Base-by-base conservation (phyloP, 2,329 filamentous ascomycete species). In the Colletotrichum sp. region DNA sequence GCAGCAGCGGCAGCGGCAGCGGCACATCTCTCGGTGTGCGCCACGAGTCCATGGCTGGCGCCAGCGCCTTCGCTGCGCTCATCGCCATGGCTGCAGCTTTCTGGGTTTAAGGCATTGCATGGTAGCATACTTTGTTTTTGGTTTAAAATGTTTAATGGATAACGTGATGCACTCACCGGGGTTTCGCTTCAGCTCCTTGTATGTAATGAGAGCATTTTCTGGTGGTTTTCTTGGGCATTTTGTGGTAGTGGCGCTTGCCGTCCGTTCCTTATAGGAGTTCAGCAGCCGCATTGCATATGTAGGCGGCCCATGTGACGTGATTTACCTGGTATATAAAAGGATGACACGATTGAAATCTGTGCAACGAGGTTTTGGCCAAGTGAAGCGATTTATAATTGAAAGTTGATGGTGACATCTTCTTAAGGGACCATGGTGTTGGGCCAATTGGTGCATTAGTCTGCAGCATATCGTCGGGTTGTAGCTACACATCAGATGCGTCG, bases 51-150 rank as follows among this genome's bases (percentile, higher is more conserved):
- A 79, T 80, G 30, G 75, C 83, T 18, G 82, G 83, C 2, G 82
- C 81, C n/a, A 85, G 84, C 68, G 84, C 82, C 6, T 82, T 86
- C 70, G 84, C 84, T 5, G 84, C 82, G 12, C 78, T 86, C 8
- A 75, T 85, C 18, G 83, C 84, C 4, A 75, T 84, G 57, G 82
- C 80, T n/a, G 84, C 80, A 24, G 72, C 85, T 75, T 77, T 85
- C 36, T 74, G 82, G 65, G 78, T 85, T 32, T 85, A 75, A 79
- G 28, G 16, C 9, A 26, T 13, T 18, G 34, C 8, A 16, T 16
- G 57, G 26, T 7, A 34, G n/a, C 15, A 34, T 8, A n/a, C 71
- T 55, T 49, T 8, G 12, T 52, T 62, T 39, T 59, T 67, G 68
- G 7, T 30, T 28, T 36, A 36, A 66, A 65, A 57, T 39, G 34